Percentiles rank a stretch among this genome's conserved stretches.
phyloP scores from a whole-genome alignment of 331 rosid genomes.

The Acacia concinna region DNA sequence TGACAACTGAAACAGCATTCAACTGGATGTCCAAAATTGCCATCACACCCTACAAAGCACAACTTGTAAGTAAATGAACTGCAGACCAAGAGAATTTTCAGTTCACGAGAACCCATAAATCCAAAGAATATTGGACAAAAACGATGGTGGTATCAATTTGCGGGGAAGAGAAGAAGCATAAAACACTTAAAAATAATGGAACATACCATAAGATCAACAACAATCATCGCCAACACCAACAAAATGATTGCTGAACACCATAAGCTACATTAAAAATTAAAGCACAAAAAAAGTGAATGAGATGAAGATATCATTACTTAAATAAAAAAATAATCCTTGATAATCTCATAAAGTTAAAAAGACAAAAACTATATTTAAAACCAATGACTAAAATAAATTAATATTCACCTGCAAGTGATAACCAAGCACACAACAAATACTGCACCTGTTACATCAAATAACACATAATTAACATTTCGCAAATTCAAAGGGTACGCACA shows the following conservation, averaged over 20 bases:
- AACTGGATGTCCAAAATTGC: constrained; percentile 91
- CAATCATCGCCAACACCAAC: constrained; percentile 88
- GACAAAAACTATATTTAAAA: constrained; percentile 22
- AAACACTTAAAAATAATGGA: constrained; percentile 22
- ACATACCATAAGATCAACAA: constrained; percentile 89
- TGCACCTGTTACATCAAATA: constrained; percentile 71
- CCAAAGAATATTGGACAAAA: not conserved
- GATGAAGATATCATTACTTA: constrained; percentile 23
- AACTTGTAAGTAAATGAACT: constrained; percentile 35
- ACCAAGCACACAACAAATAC: constrained; percentile 90
- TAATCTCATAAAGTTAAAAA: constrained; percentile 24
- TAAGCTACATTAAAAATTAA: constrained; percentile 53
- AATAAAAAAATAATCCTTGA: constrained; percentile 15
- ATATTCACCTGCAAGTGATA: constrained; percentile 82
- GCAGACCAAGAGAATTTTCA: constrained; percentile 18
- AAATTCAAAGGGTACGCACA: constrained; percentile 14
- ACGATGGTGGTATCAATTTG: constrained; percentile 10
- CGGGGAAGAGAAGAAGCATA: constrained; percentile 19
- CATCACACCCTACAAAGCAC: constrained; percentile 86
- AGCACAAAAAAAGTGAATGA: constrained; percentile 16
- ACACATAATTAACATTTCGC: constrained; percentile 32
- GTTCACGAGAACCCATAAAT: constrained; percentile 11
- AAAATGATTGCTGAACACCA: constrained; percentile 96
- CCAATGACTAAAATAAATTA: constrained; percentile 23
- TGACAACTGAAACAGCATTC: constrained; percentile 95